Percentiles rank a stretch among this genome's conserved stretches.
phyloP scores from a whole-genome alignment of 345 rosid genomes.

The Lumnitzera racemosa region DNA sequence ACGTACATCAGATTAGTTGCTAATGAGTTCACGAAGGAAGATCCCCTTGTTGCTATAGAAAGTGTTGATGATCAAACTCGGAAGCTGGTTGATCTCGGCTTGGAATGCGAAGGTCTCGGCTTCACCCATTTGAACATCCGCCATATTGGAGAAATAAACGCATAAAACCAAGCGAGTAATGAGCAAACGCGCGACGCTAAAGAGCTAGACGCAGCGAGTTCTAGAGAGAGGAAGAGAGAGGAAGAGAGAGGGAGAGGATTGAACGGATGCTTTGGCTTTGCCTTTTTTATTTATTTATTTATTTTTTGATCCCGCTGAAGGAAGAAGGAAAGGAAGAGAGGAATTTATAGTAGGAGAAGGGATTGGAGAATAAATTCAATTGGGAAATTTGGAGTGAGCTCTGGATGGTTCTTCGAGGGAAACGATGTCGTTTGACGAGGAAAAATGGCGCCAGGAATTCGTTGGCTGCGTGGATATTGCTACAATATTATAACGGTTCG shows the following conservation, averaged over 20 bases:
- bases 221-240: background rate
- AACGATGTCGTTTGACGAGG: too few species aligned
- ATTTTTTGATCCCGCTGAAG: background rate
- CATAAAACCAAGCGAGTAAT: background rate
- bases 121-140: conserved; percentile 67
- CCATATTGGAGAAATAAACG: conserved; percentile 23
- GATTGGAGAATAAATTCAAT: background rate
- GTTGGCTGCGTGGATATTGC: background rate
- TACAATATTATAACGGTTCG: background rate
- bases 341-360: conserved; percentile 22
- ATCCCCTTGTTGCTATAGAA: conserved; percentile 95
- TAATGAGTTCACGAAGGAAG: conserved; percentile 63
- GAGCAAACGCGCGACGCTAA: too few species aligned
- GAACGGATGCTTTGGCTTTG: background rate
- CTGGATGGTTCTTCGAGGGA: too few species aligned
- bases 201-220: too few species aligned
- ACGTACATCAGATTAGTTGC: conserved; percentile 66
- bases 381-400: too few species aligned
- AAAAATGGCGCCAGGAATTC: background rate
- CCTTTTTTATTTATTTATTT: background rate
- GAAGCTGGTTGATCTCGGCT: conserved; percentile 85
- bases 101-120: conserved; percentile 91
- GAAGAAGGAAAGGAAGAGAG: background rate
- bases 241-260: background rate
- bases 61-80: conserved; percentile 81